Conservation (phyloP, 2,329 filamentous ascomycete genomes). For the Aspergillus fijiensis region DNA sequence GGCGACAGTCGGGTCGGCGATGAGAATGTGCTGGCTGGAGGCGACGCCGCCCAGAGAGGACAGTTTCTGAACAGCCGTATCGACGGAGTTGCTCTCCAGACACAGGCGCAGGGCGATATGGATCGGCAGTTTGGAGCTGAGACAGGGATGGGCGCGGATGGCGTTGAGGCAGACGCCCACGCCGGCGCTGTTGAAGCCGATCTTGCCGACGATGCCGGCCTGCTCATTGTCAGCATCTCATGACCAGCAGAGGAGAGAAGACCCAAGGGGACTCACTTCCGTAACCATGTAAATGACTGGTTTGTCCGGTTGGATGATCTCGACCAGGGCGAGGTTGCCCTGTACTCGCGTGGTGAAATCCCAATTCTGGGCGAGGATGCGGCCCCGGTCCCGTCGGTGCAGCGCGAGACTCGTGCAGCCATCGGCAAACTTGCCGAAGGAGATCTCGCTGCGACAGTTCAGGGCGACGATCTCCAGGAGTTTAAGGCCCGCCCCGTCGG, state of each 20-base stretch:
- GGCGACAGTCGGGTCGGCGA: conserved; percentile 47
- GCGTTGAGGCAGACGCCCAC: conserved; percentile 64
- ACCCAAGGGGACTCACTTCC: conserved; percentile 34
- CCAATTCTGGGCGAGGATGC: conserved; percentile 58
- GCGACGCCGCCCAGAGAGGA: conserved; percentile 53
- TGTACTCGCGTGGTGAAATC: conserved; percentile 57
- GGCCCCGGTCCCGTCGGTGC: conserved; percentile 39
- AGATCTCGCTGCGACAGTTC: conserved; percentile 61
- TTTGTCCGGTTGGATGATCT: conserved; percentile 46
- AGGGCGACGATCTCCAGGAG: conserved; percentile 56
- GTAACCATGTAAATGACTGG: conserved; percentile 57
- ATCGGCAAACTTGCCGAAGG: conserved; percentile 57
- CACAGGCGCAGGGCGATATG: conserved; percentile 59
- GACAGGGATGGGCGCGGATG: conserved; percentile 57
- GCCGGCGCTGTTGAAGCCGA: conserved; percentile 60
- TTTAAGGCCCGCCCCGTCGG: conserved; percentile 51
- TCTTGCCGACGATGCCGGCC: conserved; percentile 63
- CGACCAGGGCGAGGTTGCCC: conserved; percentile 52
- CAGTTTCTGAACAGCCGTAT: conserved; percentile 49
- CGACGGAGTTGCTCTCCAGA: conserved; percentile 53
- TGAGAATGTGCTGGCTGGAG: conserved; percentile 55
- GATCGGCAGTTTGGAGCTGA: conserved; percentile 55
- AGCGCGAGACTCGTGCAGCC: conserved; percentile 59
- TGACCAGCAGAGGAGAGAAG: too few relatives aligned
- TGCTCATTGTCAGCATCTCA: conserved; percentile 3